Conservation (phyloP, 768 basidiomycete genomes). For the Fistulinella prunicolor region DNA sequence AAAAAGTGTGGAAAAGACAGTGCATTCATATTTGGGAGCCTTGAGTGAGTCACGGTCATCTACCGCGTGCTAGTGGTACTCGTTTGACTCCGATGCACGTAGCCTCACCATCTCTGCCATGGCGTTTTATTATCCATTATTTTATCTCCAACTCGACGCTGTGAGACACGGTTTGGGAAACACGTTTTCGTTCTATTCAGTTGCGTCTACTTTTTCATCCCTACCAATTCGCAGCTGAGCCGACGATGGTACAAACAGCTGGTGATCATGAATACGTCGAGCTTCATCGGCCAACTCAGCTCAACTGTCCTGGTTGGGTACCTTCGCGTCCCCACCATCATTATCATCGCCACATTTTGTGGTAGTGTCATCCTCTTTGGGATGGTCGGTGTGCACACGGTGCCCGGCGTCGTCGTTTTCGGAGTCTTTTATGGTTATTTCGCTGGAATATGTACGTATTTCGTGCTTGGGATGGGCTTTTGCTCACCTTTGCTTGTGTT, state of each 20-base stretch:
- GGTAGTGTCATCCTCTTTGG: conserved; percentile 44
- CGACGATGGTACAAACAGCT: conserved; percentile 33
- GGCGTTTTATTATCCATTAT: conserved; percentile 54
- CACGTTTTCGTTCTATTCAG: conserved; percentile 57
- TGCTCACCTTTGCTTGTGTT: not conserved
- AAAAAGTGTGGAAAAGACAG: conserved; percentile 24
- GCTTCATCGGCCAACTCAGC: conserved; percentile 51
- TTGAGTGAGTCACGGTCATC: conserved; percentile 16
- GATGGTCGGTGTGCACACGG: conserved; percentile 42
- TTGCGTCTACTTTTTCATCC: conserved; percentile 25
- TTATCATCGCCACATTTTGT: conserved; percentile 36
- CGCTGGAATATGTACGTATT: conserved; percentile 43
- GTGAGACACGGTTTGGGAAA: conserved; percentile 44
- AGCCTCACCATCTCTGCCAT: conserved; percentile 34
- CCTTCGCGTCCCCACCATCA: conserved; percentile 40
- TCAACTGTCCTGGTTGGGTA: conserved; percentile 44
- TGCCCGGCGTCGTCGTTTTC: conserved; percentile 40
- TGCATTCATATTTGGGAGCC: conserved; percentile 28
- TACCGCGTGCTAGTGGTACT: not conserved
- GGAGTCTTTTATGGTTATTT: conserved; percentile 51
- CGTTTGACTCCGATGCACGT: not conserved
- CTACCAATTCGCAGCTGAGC: not conserved
- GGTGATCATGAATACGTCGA: conserved; percentile 54
- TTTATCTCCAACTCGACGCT: conserved; percentile 58
- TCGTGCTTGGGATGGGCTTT: no score